These are phyloP conservation scores for Pseudogymnoascus destructans DNA, from an alignment of 2,329 filamentous ascomycete genomes.

Conservation along the genomic window DNA sequence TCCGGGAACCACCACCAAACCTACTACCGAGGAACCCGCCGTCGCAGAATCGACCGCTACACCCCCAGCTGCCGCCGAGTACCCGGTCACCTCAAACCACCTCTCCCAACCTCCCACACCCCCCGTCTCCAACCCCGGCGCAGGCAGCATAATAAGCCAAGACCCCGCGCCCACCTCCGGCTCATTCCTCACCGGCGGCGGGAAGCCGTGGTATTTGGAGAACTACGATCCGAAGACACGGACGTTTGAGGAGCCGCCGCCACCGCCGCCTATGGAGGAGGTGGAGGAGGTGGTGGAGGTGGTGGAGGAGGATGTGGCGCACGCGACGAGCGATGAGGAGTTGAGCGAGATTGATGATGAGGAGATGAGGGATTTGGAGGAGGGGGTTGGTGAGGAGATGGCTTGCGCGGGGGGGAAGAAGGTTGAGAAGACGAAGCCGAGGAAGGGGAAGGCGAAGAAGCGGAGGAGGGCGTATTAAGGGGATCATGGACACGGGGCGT, in stretches of 20 bases:
- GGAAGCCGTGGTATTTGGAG: slow-evolving; percentile 78
- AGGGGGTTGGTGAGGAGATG: slow-evolving; percentile 22
- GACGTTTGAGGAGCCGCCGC: neutral
- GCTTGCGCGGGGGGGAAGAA: slow-evolving; percentile 10
- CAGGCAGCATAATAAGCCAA: slow-evolving; percentile 7
- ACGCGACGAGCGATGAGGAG: slow-evolving; percentile 62
- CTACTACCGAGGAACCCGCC: slow-evolving; percentile 20
- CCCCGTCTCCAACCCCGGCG: slow-evolving; percentile 44
- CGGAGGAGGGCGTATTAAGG: slow-evolving; percentile 14
- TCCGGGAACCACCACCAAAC: slow-evolving; percentile 13
- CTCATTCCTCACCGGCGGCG: slow-evolving; percentile 51
- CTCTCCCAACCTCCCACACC: slow-evolving; percentile 44
- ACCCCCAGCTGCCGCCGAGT: slow-evolving; percentile 37
- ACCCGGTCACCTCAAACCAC: slow-evolving; percentile 20
- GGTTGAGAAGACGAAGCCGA: slow-evolving; percentile 2
- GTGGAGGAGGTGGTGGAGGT: slow-evolving; percentile 28
- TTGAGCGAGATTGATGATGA: slow-evolving; percentile 88
- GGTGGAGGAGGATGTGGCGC: slow-evolving; percentile 56
- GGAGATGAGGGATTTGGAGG: slow-evolving; percentile 56
- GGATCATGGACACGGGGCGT: neutral
- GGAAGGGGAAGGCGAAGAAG: slow-evolving; percentile 13
- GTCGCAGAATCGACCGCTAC: slow-evolving; percentile 28
- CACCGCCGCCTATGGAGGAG: neutral
- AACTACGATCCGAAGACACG: slow-evolving; percentile 49
- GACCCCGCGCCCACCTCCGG: slow-evolving; percentile 27